Conservation (phyloP, 345 rosid species). For the Populus pruinosa region DNA sequence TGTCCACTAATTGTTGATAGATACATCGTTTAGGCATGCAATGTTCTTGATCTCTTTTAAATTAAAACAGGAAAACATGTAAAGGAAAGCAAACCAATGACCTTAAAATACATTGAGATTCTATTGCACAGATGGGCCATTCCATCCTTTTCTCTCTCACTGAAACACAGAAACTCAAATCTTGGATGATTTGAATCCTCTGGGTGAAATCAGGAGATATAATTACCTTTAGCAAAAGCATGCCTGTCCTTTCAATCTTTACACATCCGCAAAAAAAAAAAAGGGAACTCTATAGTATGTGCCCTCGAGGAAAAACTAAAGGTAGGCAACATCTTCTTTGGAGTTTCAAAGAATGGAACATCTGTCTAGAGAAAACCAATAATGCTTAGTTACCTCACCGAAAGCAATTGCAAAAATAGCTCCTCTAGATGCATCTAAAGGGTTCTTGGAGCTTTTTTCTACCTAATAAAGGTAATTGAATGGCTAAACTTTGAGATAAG, state of each 20-base stretch:
- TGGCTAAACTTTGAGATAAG: neutral
- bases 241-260: constrained; percentile 10
- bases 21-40: neutral
- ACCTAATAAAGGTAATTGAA: constrained; percentile 8
- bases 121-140: neutral
- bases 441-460: neutral
- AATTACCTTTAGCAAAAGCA: neutral
- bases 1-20: neutral
- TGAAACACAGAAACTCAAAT: neutral
- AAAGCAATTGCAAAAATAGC: constrained; percentile 3
- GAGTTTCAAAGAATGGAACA: neutral
- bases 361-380: neutral
- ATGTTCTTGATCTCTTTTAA: neutral
- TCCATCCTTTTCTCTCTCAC: neutral
- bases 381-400: constrained; percentile 1
- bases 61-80: neutral
- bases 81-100: neutral
- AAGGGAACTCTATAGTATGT: neutral
- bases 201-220: neutral
- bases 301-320: neutral
- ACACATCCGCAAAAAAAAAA: neutral
- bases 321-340: neutral
- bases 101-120: neutral
- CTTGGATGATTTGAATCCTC: neutral
- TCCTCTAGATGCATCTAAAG: constrained; percentile 2